Conservation (phyloP, 2,329 filamentous ascomycete genomes). For the Ilyonectria robusta region DNA sequence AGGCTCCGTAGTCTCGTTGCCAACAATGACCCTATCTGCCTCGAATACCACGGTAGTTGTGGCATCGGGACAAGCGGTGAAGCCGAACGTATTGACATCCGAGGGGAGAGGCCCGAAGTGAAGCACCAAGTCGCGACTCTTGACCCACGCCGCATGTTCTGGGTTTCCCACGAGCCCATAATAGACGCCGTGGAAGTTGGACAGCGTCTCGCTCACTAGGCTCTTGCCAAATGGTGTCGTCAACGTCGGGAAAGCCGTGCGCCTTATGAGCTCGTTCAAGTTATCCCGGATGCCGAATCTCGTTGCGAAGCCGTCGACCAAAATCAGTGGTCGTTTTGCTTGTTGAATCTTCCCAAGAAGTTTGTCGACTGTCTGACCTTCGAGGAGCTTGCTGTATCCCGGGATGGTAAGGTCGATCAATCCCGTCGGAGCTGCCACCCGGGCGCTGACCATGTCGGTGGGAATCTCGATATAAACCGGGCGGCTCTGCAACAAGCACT, state of each 20-base stretch:
- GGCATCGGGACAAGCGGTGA: background rate
- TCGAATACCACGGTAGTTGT: background rate
- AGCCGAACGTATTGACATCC: constrained; percentile 35
- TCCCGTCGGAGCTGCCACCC: background rate
- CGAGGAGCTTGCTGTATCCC: background rate
- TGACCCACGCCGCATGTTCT: background rate
- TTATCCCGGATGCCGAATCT: constrained; percentile 57
- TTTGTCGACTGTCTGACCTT: background rate
- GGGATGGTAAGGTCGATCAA: background rate
- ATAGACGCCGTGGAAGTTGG: constrained; percentile 66
- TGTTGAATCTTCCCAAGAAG: constrained; percentile 54
- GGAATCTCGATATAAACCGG: constrained; percentile 29
- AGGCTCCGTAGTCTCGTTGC: background rate
- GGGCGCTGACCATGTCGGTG: constrained; percentile 14
- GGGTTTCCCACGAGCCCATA: background rate
- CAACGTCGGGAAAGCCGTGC: constrained; percentile 63
- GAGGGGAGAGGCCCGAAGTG: constrained; percentile 29
- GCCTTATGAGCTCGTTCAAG: constrained; percentile 58
- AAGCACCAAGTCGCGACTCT: constrained; percentile 24
- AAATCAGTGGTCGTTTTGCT: constrained; percentile 63
- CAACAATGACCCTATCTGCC: background rate
- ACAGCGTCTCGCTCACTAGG: constrained; percentile 61
- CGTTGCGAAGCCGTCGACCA: constrained; percentile 66
- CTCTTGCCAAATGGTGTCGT: constrained; percentile 65
- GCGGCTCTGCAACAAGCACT: constrained; percentile 10